A percentile compares a stretch with the other conserved stretches of the same genome.
Evolutionary conservation across 2,329 filamentous ascomycete genomes (phyloP).

Genomic region (Pseudogymnoascus sp.): DNA sequence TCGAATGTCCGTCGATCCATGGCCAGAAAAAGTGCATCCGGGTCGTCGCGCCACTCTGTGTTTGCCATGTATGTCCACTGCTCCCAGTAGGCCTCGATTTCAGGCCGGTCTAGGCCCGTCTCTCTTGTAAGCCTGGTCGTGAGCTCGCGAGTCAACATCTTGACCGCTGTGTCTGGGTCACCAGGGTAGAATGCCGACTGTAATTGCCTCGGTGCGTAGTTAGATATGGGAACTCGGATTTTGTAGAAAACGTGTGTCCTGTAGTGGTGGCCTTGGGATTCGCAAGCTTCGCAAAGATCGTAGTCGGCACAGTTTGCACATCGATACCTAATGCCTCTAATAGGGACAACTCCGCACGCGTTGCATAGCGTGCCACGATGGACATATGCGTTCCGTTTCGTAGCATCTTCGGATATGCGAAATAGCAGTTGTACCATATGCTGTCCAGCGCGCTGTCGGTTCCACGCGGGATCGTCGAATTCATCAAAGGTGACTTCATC

Average conservation of each 20-base stretch:
- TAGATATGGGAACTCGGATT: conserved; percentile 80
- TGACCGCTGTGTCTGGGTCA: conserved; percentile 65
- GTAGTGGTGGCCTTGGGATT: conserved; percentile 65
- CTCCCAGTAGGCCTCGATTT: conserved; percentile 90
- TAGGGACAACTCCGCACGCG: conserved; percentile 77
- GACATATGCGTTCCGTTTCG: conserved; percentile 77
- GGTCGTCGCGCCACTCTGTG: conserved; percentile 74
- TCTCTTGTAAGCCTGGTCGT: conserved; percentile 63
- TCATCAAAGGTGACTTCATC: conserved; percentile 22
- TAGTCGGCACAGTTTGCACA: conserved; percentile 96
- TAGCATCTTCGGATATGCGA: conserved; percentile 88
- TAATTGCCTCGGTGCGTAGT: conserved; percentile 72
- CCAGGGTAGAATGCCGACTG: conserved; percentile 84
- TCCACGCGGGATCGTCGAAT: conserved; percentile 20
- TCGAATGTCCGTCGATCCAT: conserved; percentile 94
- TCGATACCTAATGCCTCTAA: conserved; percentile 84
- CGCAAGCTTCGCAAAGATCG: conserved; percentile 90
- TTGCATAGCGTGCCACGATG: conserved; percentile 92
- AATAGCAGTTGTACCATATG: conserved; percentile 82
- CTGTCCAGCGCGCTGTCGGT: conserved; percentile 50
- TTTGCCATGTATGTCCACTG: conserved; percentile 94
- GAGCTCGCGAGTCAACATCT: conserved; percentile 58
- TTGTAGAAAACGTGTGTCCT: conserved; percentile 98
- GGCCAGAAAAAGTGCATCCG: conserved; percentile 67
- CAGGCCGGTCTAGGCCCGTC: conserved; percentile 74